Base-by-base conservation (phyloP, 495 filamentous ascomycete species). In the Penicillium canariense region DNA sequence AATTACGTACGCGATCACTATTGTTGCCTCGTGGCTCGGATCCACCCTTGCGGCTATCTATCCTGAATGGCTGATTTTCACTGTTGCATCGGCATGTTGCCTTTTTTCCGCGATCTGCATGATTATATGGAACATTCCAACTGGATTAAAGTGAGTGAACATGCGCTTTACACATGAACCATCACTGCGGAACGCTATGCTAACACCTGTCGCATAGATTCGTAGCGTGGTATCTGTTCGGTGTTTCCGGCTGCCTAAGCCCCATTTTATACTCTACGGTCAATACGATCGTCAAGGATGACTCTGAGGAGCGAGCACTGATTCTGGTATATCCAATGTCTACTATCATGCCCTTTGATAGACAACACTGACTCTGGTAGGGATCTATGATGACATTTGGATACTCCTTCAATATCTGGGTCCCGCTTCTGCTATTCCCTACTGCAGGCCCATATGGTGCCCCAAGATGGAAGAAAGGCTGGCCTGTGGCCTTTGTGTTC, bases 311-410 rank as follows among this genome's bases (percentile, higher is more conserved):
- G 35, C 65, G 76, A 30, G 76, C 73, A 9, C 62, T 78, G 1
- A 78, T 77, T n/a, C 18, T 78, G 62, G 72, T 78, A 59, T 47
- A 58, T 26, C 25, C 10, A 17, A 31, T 5, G 20, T n/a, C n/a
- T 54, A 1, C 14, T 50, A n/a, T n/a, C n/a, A n/a, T n/a, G n/a
- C 28, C 5, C 9, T 10, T 12, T 35, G 1, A 17, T 42, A 22
- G 2, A 15, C 46, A 15, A 23, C 27, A 28, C 56, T 60, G 17
- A 53, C 27, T 51, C 18, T 50, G 10, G 0, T 31, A 77, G 72
- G 76, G 76, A 11, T 56, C 73, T 2, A 77, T 78, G 76, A 78
- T 78, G 76, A 74, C 74, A 15, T 72, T 78, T 36, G 74, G 74
- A 26, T 79, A 77, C 51, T 77, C 73, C 0, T 77, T 78, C 57